Base-by-base conservation (phyloP, 441 rosid genomes). In the Populus hybrid region DNA sequence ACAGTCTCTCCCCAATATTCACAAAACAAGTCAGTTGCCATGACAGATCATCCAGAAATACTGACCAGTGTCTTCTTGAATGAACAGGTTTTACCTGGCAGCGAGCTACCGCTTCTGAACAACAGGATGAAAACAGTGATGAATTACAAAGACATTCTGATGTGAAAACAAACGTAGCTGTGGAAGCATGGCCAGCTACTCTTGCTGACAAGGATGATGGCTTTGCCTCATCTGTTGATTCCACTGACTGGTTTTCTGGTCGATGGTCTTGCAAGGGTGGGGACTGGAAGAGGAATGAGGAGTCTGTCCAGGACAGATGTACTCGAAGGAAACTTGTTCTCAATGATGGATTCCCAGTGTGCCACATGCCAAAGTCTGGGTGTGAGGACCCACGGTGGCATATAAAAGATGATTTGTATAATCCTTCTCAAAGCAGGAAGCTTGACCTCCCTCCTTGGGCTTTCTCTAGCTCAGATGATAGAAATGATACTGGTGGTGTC, bases 401-500 rank as follows among this genome's bases (percentile, higher is more conserved):
- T 79, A 88, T 87, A 80, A 97, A 91, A 82, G 97, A 97, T 84
- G 96, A 92, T 76, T 80, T 93, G 76, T 94, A 97, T 85, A 74
- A 82, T 85, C 97, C 98, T 82, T 87, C 91, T 73, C 90, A 86
- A 50, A 85, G 88, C 87, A 87, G 83, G 85, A 89, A 90, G 89
- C 98, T 97, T 86, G 99, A 97, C 80, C 96, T 97, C 75, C 98
- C 98, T 81, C 86, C 89, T 68, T 97, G 99, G 98, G 94, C 97
- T 35, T 93, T 91, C 85, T 90, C 92, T 50, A 83, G 83, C 80
- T 72, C 84, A 38, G 98, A 97, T 77, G 99, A 97, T 82, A 90
- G 89, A 82, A 92, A 74, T 79, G 94, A 90, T 76, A 75, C 81
- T 74, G 83, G 75, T 79, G 83, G 81, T 78, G 75, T 73, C 26